Percentiles rank a stretch among this genome's conserved stretches.
These are phyloP conservation scores for Nitzschia palea DNA, from an alignment of 108 stramenopile species.

Conservation along the genomic window DNA sequence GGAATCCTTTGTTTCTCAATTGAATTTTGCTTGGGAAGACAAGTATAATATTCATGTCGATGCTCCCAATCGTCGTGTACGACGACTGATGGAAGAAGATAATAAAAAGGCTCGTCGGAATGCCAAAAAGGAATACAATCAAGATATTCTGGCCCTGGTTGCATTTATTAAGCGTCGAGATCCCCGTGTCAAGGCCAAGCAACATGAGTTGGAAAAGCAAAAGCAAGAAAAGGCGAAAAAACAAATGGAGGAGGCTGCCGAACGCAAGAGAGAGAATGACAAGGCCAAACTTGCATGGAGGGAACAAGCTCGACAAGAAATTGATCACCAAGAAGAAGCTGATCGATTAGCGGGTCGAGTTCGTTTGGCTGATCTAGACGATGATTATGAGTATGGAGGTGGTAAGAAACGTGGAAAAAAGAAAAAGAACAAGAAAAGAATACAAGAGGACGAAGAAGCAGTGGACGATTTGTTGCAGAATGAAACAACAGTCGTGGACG, in stretches of 20 bases:
- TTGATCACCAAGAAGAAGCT: constrained; percentile 69
- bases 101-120: constrained; percentile 74
- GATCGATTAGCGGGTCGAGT: constrained; percentile 82
- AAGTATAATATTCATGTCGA: constrained; percentile 70
- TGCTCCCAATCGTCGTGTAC: constrained; percentile 72
- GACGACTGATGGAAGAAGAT: constrained; percentile 85
- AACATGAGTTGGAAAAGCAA: constrained; percentile 45
- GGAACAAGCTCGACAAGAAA: constrained; percentile 48
- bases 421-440: constrained; percentile 47
- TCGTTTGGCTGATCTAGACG: constrained; percentile 83
- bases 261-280: constrained; percentile 52
- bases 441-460: constrained; percentile 36
- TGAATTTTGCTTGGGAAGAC: constrained; percentile 86
- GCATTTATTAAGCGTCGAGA: constrained; percentile 86
- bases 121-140: constrained; percentile 69
- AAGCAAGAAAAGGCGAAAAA: constrained; percentile 51
- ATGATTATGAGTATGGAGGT: constrained; percentile 78
- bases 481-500: constrained; percentile 16
- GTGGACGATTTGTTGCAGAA: constrained; percentile 18
- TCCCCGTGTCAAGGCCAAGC: constrained; percentile 67
- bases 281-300: constrained; percentile 70
- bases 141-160: constrained; percentile 72
- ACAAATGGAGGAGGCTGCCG: constrained; percentile 46
- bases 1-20: constrained; percentile 71
- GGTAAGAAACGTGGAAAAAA: constrained; percentile 66